These are phyloP conservation scores for Handroanthus guayacan DNA, from an alignment of 257 asterid species.

Conservation along the genomic window DNA sequence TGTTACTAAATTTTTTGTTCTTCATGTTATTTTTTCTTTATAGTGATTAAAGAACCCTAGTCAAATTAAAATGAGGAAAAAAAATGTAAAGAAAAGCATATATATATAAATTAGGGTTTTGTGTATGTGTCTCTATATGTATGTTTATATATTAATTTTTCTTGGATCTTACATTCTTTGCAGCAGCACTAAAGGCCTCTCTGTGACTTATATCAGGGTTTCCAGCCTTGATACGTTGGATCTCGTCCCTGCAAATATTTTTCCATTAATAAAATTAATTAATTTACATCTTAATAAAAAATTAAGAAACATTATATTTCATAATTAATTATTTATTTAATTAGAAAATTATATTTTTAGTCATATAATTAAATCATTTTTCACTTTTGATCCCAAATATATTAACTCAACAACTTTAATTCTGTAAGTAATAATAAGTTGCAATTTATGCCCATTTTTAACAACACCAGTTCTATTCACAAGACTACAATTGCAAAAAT, in stretches of 20 bases:
- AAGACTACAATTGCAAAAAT: no score
- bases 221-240: constrained; percentile 99
- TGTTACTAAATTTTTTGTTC: no score
- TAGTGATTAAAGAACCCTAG: constrained; percentile 22
- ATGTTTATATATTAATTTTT: not conserved
- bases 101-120: not conserved
- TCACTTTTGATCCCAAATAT: not conserved
- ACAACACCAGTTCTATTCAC: no score
- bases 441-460: not conserved
- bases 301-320: no score
- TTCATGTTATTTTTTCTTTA: no score
- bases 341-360: no score
- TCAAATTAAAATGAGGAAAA: not conserved
- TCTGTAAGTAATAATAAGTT: no score
- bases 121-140: not conserved
- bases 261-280: not conserved
- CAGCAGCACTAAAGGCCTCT: constrained; percentile 99
- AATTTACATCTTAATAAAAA: no score
- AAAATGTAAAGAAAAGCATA: constrained; percentile 11
- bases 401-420: no score
- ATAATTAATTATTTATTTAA: no score
- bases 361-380: no score
- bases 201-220: constrained; percentile 99
- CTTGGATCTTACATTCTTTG: constrained; percentile 86
- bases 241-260: constrained; percentile 83